Conservation (phyloP, 208 protist species). For the Blastocrithidia nonstop region DNA sequence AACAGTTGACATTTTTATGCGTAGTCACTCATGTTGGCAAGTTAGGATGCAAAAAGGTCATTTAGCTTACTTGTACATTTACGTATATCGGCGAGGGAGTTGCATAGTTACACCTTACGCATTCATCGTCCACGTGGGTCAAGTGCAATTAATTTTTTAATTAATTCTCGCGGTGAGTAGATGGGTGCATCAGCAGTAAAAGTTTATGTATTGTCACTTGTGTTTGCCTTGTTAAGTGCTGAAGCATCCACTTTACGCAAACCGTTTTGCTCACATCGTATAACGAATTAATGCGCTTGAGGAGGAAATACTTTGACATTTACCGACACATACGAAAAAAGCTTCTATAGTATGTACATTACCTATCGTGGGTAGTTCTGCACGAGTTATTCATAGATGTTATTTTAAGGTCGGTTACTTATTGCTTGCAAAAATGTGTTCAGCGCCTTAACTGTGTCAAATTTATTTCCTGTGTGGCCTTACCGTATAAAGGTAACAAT, state of each 20-base stretch:
- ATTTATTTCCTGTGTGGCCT: slow-evolving; percentile 21
- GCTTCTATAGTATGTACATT: slow-evolving; percentile 27
- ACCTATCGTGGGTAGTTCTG: slow-evolving; percentile 32
- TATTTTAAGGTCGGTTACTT: slow-evolving; percentile 37
- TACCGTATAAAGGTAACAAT: slow-evolving; percentile 45
- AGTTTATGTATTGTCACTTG: slow-evolving; percentile 13
- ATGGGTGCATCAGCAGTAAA: slow-evolving; percentile 7
- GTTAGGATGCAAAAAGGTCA: slow-evolving; percentile 2
- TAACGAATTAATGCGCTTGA: slow-evolving; percentile 59
- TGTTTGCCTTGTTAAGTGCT: too few relatives aligned
- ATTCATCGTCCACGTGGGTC: slow-evolving; percentile 46
- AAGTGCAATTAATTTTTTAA: slow-evolving; percentile 30
- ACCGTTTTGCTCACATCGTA: slow-evolving; percentile 64
- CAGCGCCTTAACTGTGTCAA: slow-evolving; percentile 28
- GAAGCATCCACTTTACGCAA: slow-evolving; percentile 34
- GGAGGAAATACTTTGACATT: slow-evolving; percentile 11
- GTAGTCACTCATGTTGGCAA: slow-evolving; percentile 17
- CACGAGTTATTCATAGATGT: slow-evolving; percentile 33
- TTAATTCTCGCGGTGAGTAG: slow-evolving; percentile 41
- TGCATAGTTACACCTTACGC: slow-evolving; percentile 53
- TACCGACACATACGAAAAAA: slow-evolving; percentile 43
- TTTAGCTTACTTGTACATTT: slow-evolving; percentile 24
- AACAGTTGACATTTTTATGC: slow-evolving; percentile 44
- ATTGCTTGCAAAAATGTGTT: slow-evolving; percentile 63
- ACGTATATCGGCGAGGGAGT: slow-evolving; percentile 17